Evolutionary conservation across 352 stramenopile genomes (phyloP), one percentile per base, ranked within the genome.

Genomic region (Globisporangium echinulatum): DNA sequence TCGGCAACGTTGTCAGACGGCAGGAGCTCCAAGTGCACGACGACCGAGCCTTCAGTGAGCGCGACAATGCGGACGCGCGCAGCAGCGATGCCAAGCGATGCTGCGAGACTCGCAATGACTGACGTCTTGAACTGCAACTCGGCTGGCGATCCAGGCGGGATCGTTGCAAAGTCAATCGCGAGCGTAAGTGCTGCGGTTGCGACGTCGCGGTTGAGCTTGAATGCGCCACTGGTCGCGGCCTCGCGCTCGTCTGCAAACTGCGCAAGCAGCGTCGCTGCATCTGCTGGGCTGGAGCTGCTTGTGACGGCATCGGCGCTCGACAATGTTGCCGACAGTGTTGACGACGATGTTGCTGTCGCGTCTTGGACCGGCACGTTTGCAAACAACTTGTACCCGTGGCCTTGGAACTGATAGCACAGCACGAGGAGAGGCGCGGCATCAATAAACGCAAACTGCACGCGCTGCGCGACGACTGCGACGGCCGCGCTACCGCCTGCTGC

Each of bases 11-110:
- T 82, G 13, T 77, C 55, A 0, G 78, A 88, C 4, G 79, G 59
- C 14, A 84, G 25, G 14, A 91, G 56, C 46, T 79, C 56, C 56
- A 91, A 91, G 5, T 77, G 74, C 10, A 91, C 82, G 42, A 90
- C 68, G 4, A 91, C 76, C 0, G 79, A 91, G 6, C 82, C 82
- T 40, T 74, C 66, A 15, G 74, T 52, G 1, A 91, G 39, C 9
- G 66, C 70, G 2, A 72, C 64, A 40, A 91, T 86, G 38, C 76
- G 64, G 25, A 91, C 77, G 5, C 79, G 67, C 25, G 79, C 67
- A 2, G 67, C 9, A 25, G 77, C 74, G 46, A 90, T 85, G 7
- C 68, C 67, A 8, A 89, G 56, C 2, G 79, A 79, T 0, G 37
- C 56, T 5, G 73, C 64, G 4, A 90, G 25, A 0, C 71, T 61